Evolutionary conservation across 352 stramenopile genomes (phyloP).

Genomic region (Phytophthora citrophthora): DNA sequence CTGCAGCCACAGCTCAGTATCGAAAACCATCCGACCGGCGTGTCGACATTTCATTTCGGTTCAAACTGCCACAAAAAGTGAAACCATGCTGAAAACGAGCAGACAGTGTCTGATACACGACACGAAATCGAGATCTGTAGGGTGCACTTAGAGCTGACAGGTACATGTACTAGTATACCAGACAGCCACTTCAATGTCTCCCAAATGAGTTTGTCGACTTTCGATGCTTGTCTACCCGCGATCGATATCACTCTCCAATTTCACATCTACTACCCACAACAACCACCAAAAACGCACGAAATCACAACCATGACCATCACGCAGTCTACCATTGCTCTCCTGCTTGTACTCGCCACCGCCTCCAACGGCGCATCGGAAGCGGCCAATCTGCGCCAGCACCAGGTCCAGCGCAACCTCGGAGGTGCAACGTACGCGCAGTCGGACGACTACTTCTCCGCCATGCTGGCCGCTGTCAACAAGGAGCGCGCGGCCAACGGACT

Average conservation of each 20-base stretch:
- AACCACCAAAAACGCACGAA: neutral
- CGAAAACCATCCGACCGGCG: neutral
- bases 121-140: neutral
- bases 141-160: neutral
- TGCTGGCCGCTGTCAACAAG: constrained; percentile 52
- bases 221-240: neutral
- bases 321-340: constrained; percentile 3
- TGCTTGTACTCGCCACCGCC: constrained; percentile 4
- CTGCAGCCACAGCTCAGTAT: neutral
- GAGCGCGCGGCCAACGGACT: constrained; percentile 44
- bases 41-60: neutral
- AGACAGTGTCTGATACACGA: neutral
- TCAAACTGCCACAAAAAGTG: too few species aligned
- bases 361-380: constrained; percentile 7
- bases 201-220: neutral
- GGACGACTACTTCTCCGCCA: constrained; percentile 18
- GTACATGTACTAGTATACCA: neutral
- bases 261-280: neutral
- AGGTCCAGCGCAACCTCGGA: constrained; percentile 15
- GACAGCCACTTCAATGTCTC: neutral
- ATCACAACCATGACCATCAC: neutral
- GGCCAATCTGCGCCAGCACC: constrained; percentile 15
- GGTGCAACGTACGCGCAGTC: constrained; percentile 16
- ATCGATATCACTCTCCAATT: constrained; percentile 1
- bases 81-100: neutral